Evolutionary conservation across 441 rosid species (phyloP).

Genomic region (Pelargonium fulgidum): DNA sequence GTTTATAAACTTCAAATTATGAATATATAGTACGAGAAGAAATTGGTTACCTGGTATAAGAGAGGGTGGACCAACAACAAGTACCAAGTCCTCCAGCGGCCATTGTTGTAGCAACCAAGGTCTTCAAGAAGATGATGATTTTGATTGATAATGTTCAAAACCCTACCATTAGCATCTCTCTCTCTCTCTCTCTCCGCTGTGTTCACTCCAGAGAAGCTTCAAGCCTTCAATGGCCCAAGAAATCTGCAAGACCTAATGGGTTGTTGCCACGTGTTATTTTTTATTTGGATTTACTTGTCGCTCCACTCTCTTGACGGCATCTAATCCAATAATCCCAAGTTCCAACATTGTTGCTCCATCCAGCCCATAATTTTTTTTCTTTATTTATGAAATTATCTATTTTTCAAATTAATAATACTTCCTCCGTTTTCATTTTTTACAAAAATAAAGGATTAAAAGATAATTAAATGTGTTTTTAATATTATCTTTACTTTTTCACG

Average conservation of each 20-base stretch:
- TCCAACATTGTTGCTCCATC: too few species aligned
- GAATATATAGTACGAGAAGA: neutral
- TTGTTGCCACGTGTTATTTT: neutral
- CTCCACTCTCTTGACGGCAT: too few species aligned
- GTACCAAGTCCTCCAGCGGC: neutral
- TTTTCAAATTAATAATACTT: too few species aligned
- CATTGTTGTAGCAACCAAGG: neutral
- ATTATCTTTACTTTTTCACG: too few species aligned
- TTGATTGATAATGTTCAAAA: neutral
- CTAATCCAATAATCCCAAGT: too few species aligned
- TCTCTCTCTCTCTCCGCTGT: neutral
- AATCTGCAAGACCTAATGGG: neutral
- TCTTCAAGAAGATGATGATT: neutral
- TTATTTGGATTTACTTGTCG: too few species aligned
- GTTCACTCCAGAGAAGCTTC: neutral
- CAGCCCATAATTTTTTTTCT: too few species aligned
- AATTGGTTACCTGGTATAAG: neutral
- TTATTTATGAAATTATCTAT: too few species aligned
- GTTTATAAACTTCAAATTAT: too few species aligned
- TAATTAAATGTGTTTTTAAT: too few species aligned
- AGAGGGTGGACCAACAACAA: neutral
- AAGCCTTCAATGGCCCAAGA: neutral
- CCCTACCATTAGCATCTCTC: neutral
- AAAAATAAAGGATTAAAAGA: too few species aligned
- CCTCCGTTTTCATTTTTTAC: too few species aligned